phyloP scores from a whole-genome alignment of 164 flowering plant species.

The Nymphaea thermarum region DNA sequence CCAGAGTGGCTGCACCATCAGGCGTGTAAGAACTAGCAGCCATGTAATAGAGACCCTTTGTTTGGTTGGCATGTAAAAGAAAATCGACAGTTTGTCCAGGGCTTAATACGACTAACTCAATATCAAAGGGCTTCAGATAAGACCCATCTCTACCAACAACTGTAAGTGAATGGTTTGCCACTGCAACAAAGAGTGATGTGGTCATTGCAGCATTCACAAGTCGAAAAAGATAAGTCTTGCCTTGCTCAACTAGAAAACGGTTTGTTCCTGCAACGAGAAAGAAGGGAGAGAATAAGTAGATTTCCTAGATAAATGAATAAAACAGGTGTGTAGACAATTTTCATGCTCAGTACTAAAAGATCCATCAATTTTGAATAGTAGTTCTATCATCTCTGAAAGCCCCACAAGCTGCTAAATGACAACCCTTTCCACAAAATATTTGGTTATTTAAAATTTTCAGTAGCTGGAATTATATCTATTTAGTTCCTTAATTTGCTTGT shows the following conservation, averaged over 20 bases:
- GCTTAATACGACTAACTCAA: slow-evolving; percentile 5
- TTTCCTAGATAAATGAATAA: too few relatives aligned
- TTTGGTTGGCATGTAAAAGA: slow-evolving; percentile 14
- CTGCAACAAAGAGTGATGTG: slow-evolving; percentile 13
- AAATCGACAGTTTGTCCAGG: slow-evolving; percentile 26
- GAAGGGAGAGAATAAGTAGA: too few relatives aligned
- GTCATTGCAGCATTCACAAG: slow-evolving; percentile 21
- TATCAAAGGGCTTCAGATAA: slow-evolving; percentile 15
- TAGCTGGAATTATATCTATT: too few relatives aligned
- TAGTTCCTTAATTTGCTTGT: too few relatives aligned
- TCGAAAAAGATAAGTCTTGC: slow-evolving; percentile 30
- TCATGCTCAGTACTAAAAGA: too few relatives aligned
- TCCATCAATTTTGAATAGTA: too few relatives aligned
- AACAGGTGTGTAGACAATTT: too few relatives aligned
- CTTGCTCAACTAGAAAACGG: slow-evolving; percentile 10
- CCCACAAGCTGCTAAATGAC: too few relatives aligned
- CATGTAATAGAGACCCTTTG: slow-evolving; percentile 16
- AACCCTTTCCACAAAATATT: too few relatives aligned
- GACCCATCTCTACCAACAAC: slow-evolving; percentile 16
- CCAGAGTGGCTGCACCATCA: too few relatives aligned
- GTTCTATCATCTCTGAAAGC: not conserved
- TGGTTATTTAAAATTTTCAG: too few relatives aligned
- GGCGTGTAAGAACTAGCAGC: too few relatives aligned
- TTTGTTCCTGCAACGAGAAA: slow-evolving; percentile 2
- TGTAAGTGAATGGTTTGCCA: slow-evolving; percentile 12